Evolutionary conservation across 257 asterid genomes (phyloP), one percentile per base, ranked within the genome.

Genomic region (Marsdenia floribunda): DNA sequence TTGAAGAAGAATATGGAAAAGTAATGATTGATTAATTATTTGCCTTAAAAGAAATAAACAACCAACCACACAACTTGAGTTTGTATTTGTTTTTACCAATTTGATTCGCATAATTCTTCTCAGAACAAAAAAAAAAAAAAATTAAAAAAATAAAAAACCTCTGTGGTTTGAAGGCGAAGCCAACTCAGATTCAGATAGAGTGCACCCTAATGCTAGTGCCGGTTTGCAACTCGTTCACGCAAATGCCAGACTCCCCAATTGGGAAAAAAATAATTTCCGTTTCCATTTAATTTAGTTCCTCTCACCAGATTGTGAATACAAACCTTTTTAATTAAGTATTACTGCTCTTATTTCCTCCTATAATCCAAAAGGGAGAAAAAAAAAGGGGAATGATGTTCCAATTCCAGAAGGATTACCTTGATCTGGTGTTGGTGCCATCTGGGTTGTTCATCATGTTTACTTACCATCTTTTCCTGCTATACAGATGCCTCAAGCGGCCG

Each of bases 401-500:
- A 44, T 44, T 82, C 74, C 71, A 65, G 33, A 88, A 90, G 85
- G 89, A 90, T 54, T 63, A 76, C 70, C 84, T 90, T 21, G 96
- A 90, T 80, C 55, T 90, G 59, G 79, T 86, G 19, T 73, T 88
- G 80, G 93, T 90, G 42, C 93, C 96, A 33, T 54, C 24, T 22
- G 93, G 93, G 3, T 75, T 86, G 21, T 11, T 86, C 44, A 79
- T 90, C 65, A 83, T 90, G 90, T 85, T 86, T 67, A 37, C 78
- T 16, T 90, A 86, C 72, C 96, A 90, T 81, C 85, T 88, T 22
- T 49, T 85, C 72, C 83, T 90, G 61, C 88, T 88, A 69, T 84
- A 86, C 76, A 84, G 92, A 82, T 89, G 88, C 80, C 90, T 89
- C 37, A 79, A 77, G 75, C 89, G 73, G 71, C 93, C 96, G 47